Conservation (phyloP, 768 basidiomycete species). For the Phylloporus arenicola region DNA sequence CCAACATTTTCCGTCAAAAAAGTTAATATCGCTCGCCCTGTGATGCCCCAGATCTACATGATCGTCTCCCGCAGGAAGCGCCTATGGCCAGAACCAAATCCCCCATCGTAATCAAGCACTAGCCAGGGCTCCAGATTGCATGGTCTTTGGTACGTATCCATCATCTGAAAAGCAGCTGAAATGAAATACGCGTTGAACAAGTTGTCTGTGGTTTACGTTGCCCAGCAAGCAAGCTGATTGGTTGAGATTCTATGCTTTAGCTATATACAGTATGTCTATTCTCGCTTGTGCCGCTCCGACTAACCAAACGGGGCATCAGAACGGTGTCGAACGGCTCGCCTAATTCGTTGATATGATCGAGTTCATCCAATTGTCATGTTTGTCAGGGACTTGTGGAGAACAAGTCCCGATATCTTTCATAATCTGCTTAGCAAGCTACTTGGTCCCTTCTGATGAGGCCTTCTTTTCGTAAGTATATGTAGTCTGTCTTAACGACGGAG, state of each 20-base stretch:
- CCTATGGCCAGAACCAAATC: neutral
- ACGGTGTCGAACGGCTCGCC: too few relatives aligned
- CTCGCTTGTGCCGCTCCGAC: too few relatives aligned
- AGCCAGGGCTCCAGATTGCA: neutral
- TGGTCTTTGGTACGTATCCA: neutral
- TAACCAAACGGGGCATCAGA: too few relatives aligned
- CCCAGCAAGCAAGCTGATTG: too few relatives aligned
- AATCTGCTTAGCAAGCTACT: neutral
- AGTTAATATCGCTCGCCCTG: neutral
- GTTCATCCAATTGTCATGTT: neutral
- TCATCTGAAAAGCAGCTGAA: too few relatives aligned
- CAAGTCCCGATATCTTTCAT: neutral
- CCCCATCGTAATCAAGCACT: neutral
- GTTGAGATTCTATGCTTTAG: too few relatives aligned
- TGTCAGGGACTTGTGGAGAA: neutral
- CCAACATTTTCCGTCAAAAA: neutral
- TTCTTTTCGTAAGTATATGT: neutral
- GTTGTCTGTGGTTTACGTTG: too few relatives aligned
- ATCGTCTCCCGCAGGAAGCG: neutral
- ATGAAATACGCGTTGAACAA: too few relatives aligned
- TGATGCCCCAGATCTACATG: neutral
- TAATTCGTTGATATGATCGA: too few relatives aligned
- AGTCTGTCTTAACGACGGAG: neutral
- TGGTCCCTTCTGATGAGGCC: neutral
- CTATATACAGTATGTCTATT: too few relatives aligned